These are phyloP conservation scores for Abrus pulchellus DNA, from an alignment of 306 rosid genomes.

Conservation along the genomic window DNA sequence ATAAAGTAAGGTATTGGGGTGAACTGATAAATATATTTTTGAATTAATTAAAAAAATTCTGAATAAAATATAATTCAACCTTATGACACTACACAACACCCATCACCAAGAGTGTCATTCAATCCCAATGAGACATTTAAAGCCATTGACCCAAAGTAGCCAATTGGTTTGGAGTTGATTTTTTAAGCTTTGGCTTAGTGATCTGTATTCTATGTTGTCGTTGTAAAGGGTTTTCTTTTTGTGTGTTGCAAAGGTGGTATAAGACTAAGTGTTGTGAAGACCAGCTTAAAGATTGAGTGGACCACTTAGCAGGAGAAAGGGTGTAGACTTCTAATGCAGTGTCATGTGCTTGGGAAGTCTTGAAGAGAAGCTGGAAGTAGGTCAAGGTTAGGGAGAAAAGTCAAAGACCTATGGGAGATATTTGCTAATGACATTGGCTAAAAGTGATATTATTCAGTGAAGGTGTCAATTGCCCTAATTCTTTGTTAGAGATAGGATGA, in stretches of 20 bases:
- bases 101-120: too few relatives aligned
- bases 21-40: too few relatives aligned
- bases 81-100: too few relatives aligned
- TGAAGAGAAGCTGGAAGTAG: slow-evolving; percentile 17
- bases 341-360: neutral
- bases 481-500: slow-evolving; percentile 1
- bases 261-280: neutral
- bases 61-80: too few relatives aligned
- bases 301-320: neutral
- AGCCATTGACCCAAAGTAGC: too few relatives aligned
- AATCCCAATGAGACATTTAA: too few relatives aligned
- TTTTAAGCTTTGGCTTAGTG: neutral
- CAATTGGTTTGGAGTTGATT: neutral
- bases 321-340: neutral
- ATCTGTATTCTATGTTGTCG: neutral
- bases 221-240: neutral
- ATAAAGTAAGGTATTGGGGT: too few relatives aligned
- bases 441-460: neutral
- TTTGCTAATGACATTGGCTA: neutral
- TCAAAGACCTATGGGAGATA: neutral
- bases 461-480: neutral
- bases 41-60: too few relatives aligned
- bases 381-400: slow-evolving; percentile 3
- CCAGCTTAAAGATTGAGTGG: neutral
- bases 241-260: neutral